Evolutionary conservation across 306 rosid genomes (phyloP).

Genomic region (Abrus precatorius): DNA sequence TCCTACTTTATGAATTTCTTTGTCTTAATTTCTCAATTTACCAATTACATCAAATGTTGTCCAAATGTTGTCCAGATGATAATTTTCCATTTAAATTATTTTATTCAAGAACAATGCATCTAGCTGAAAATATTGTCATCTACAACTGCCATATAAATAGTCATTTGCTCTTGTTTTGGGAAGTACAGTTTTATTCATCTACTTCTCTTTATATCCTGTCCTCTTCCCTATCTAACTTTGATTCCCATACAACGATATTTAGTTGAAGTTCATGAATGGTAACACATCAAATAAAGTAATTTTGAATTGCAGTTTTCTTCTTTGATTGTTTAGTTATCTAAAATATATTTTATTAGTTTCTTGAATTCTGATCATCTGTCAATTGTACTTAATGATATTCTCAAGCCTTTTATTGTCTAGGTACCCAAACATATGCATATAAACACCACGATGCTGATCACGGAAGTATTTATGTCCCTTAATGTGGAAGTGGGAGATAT

Average conservation of each 20-base stretch:
- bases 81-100: background rate
- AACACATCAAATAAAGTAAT: conserved; percentile 8
- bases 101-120: background rate
- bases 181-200: background rate
- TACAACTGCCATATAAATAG: too few species aligned
- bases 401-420: background rate
- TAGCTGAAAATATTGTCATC: background rate
- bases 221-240: background rate
- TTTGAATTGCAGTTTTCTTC: background rate
- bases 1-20: background rate
- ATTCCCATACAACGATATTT: background rate
- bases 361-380: background rate
- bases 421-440: background rate
- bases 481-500: background rate
- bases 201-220: background rate
- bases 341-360: background rate
- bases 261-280: background rate
- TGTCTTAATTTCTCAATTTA: background rate
- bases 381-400: background rate
- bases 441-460: background rate
- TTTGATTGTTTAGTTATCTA: conserved; percentile 5
- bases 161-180: too few species aligned
- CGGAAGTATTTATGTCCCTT: background rate
- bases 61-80: background rate
- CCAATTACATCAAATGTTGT: background rate